Evolutionary conservation across 169 alveolate species (phyloP).

Genomic region (Theileria annulata): DNA sequence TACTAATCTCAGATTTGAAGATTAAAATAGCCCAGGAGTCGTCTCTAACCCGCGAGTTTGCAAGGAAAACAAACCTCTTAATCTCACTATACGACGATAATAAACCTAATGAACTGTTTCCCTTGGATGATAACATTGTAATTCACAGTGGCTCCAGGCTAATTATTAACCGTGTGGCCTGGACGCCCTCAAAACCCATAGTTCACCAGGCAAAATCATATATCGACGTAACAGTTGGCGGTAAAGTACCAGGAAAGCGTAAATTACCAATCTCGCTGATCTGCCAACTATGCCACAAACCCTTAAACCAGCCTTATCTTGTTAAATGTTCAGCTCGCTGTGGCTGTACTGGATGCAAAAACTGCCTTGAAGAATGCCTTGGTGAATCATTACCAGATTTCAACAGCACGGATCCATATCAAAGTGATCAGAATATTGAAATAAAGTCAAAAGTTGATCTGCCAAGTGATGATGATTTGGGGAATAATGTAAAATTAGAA

Average conservation of each 20-base stretch:
- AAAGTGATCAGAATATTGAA: too few relatives aligned
- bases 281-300: constrained; percentile 47
- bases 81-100: constrained; percentile 57
- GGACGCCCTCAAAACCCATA: constrained; percentile 58
- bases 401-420: background rate
- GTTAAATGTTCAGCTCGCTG: constrained; percentile 63
- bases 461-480: too few relatives aligned
- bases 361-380: constrained; percentile 32
- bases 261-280: constrained; percentile 53
- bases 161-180: constrained; percentile 58
- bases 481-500: too few relatives aligned
- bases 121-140: constrained; percentile 53
- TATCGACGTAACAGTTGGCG: constrained; percentile 29
- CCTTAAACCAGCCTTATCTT: constrained; percentile 51
- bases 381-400: constrained; percentile 26
- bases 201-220: constrained; percentile 56
- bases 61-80: constrained; percentile 51
- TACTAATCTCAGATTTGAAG: constrained; percentile 61
- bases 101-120: constrained; percentile 24
- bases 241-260: constrained; percentile 21
- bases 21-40: constrained; percentile 63
- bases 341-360: constrained; percentile 59
- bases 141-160: constrained; percentile 60
- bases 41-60: constrained; percentile 51
- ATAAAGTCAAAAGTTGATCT: too few relatives aligned